Percentiles rank a stretch among this genome's conserved stretches.
Conservation (phyloP, 805 yeast species). For the Candida michaelii region DNA sequence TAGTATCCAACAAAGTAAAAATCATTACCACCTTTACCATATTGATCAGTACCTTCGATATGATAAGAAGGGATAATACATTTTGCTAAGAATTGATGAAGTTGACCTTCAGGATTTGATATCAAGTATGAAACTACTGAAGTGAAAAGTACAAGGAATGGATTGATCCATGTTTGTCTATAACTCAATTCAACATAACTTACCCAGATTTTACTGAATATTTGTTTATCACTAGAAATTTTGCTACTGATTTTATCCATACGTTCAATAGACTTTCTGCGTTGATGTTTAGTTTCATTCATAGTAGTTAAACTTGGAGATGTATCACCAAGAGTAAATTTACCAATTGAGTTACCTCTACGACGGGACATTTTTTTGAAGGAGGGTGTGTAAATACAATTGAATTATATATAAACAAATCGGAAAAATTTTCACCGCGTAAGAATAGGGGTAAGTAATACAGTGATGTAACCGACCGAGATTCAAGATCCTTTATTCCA, state of each 20-base stretch:
- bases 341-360: constrained; percentile 73
- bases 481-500: no score
- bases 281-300: constrained; percentile 45
- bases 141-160: constrained; percentile 48
- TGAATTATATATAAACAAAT: neutral
- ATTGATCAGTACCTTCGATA: constrained; percentile 60
- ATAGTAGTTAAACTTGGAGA: constrained; percentile 70
- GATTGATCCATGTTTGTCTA: constrained; percentile 72
- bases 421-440: constrained; percentile 6
- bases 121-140: constrained; percentile 47
- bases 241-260: constrained; percentile 28
- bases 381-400: neutral
- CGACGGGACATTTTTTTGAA: constrained; percentile 23
- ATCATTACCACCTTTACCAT: constrained; percentile 88
- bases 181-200: constrained; percentile 58
- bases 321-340: constrained; percentile 70
- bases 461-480: neutral
- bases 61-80: constrained; percentile 67
- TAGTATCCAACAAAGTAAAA: constrained; percentile 74
- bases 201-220: constrained; percentile 54
- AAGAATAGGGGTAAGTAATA: constrained; percentile 2
- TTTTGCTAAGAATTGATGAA: constrained; percentile 58
- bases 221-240: constrained; percentile 46
- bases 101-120: constrained; percentile 55
- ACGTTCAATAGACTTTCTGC: constrained; percentile 33